Evolutionary conservation across 2,329 filamentous ascomycete species (phyloP).

Genomic region (Aspergillus ochraceus): DNA sequence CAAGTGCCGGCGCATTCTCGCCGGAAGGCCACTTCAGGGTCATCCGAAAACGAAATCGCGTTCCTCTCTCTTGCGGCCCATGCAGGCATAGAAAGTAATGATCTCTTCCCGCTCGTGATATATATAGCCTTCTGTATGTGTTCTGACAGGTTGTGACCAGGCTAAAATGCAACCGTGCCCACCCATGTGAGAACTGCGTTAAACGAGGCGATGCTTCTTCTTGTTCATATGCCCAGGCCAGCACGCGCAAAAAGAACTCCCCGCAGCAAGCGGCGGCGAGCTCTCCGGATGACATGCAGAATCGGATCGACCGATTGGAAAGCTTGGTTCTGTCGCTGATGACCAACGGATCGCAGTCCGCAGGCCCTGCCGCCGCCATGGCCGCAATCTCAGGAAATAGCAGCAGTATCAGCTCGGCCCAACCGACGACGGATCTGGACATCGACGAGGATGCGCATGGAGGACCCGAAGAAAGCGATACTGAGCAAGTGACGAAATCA

Average conservation of each 20-base stretch:
- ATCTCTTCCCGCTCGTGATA: slow-evolving; percentile 9
- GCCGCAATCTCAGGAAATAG: slow-evolving; percentile 52
- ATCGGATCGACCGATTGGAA: slow-evolving; percentile 92
- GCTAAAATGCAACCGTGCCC: slow-evolving; percentile 88
- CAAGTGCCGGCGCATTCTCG: slow-evolving; percentile 70
- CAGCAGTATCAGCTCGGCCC: slow-evolving; percentile 39
- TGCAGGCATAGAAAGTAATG: slow-evolving; percentile 87
- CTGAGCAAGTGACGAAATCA: slow-evolving; percentile 69
- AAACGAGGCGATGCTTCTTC: slow-evolving; percentile 79
- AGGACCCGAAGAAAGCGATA: slow-evolving; percentile 64
- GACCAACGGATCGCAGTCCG: slow-evolving; percentile 75
- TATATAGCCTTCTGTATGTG: slow-evolving; percentile 10
- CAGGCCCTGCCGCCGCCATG: slow-evolving; percentile 59
- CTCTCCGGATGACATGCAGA: slow-evolving; percentile 94
- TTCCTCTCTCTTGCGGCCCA: slow-evolving; percentile 87
- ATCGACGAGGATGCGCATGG: slow-evolving; percentile 60
- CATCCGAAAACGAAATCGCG: slow-evolving; percentile 86
- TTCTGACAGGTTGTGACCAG: slow-evolving; percentile 36
- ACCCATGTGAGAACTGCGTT: slow-evolving; percentile 91
- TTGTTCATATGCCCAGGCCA: slow-evolving; percentile 76
- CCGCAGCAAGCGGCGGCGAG: slow-evolving; percentile 57
- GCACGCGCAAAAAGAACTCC: slow-evolving; percentile 68
- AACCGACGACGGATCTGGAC: slow-evolving; percentile 37
- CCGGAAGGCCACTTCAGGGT: slow-evolving; percentile 85
- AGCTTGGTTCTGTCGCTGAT: slow-evolving; percentile 88